phyloP scores from a whole-genome alignment of 2,329 filamentous ascomycete species.

The Lithohypha guttulata region DNA sequence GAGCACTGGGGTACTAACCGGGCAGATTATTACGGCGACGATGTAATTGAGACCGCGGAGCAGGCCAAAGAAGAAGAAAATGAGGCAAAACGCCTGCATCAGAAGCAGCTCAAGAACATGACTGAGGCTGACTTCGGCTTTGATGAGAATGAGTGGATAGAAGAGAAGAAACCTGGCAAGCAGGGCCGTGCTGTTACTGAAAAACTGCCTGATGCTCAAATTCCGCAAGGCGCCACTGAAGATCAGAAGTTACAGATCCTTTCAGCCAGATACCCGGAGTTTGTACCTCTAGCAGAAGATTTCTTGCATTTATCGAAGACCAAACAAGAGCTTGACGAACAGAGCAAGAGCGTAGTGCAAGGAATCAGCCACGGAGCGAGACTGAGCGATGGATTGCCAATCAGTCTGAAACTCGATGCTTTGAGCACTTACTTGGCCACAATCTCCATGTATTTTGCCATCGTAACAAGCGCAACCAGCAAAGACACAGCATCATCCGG shows the following conservation, averaged over 20 bases:
- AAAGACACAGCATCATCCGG: constrained; percentile 31
- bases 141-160: constrained; percentile 77
- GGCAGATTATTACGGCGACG: constrained; percentile 87
- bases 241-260: constrained; percentile 68
- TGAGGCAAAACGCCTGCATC: constrained; percentile 77
- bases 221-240: constrained; percentile 65
- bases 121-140: constrained; percentile 86
- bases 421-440: constrained; percentile 77
- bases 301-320: constrained; percentile 57
- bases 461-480: constrained; percentile 66
- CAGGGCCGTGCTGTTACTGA: constrained; percentile 48
- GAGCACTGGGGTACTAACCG: constrained; percentile 80
- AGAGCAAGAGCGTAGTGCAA: constrained; percentile 47
- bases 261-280: constrained; percentile 77
- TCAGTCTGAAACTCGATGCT: constrained; percentile 62
- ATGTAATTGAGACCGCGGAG: constrained; percentile 58
- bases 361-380: constrained; percentile 20
- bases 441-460: constrained; percentile 85
- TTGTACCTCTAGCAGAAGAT: constrained; percentile 74
- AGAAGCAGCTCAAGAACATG: constrained; percentile 85
- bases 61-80: constrained; percentile 76
- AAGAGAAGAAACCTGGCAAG: constrained; percentile 36
- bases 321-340: constrained; percentile 47
- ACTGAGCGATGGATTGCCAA: constrained; percentile 37
- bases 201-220: constrained; percentile 70